phyloP scores from a whole-genome alignment of 257 asterid species.

The Solanum appendiculatum region DNA sequence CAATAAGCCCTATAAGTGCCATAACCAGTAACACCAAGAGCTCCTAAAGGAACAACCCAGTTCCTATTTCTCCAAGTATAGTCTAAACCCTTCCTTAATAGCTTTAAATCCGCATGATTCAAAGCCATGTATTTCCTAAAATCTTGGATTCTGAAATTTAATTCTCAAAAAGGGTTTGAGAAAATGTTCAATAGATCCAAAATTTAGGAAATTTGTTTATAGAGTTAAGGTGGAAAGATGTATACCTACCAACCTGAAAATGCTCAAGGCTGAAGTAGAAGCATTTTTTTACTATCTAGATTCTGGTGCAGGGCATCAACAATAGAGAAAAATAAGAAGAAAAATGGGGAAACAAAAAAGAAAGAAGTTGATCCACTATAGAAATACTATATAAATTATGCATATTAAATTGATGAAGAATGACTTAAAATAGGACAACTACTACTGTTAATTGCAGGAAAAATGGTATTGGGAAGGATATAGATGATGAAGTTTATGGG shows the following conservation, averaged over 20 bases:
- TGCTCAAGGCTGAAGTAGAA: background rate
- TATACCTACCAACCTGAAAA: background rate
- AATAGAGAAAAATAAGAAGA: background rate
- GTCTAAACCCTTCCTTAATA: constrained; percentile 19
- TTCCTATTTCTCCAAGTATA: constrained; percentile 27
- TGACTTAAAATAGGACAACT: constrained; percentile 1
- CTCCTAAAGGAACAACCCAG: constrained; percentile 35
- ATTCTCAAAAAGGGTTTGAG: background rate
- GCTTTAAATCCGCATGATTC: constrained; percentile 25
- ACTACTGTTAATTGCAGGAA: background rate
- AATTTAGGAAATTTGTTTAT: background rate
- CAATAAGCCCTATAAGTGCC: constrained; percentile 38
- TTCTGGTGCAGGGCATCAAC: background rate
- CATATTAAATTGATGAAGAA: background rate
- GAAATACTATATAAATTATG: background rate
- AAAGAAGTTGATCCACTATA: background rate
- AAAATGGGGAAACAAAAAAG: background rate
- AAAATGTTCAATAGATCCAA: background rate
- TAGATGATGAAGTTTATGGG: background rate
- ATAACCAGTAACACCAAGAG: constrained; percentile 42
- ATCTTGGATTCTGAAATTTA: background rate
- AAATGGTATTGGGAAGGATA: background rate
- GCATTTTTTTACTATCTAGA: background rate
- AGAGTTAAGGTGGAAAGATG: background rate
- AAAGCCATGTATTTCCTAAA: background rate